phyloP scores from a whole-genome alignment of 495 filamentous ascomycete genomes.

The Stereocaulon alpinum region DNA sequence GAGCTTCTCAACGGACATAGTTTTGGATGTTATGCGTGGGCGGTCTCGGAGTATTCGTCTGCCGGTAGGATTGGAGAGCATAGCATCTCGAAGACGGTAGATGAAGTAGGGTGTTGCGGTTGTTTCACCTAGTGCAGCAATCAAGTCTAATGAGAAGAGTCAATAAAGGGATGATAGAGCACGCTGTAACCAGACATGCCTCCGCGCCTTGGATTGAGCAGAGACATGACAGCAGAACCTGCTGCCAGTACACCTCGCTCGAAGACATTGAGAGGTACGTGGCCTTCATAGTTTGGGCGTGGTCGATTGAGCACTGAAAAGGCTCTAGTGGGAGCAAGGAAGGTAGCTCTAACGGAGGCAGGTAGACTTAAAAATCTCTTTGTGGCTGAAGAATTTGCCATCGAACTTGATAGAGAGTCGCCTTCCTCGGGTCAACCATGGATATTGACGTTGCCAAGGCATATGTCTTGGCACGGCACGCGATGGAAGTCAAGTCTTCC shows the following conservation, averaged over 20 bases:
- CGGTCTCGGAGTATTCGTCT: conserved; percentile 84
- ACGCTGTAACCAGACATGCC: conserved; percentile 34
- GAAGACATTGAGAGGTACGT: conserved; percentile 73
- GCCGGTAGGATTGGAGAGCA: conserved; percentile 76
- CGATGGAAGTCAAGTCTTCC: not conserved
- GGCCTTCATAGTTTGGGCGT: conserved; percentile 71
- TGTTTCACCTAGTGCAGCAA: conserved; percentile 84
- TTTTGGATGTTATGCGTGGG: conserved; percentile 75
- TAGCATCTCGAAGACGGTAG: conserved; percentile 77
- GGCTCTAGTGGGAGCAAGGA: conserved; percentile 22
- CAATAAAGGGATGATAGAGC: conserved; percentile 2
- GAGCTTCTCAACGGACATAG: conserved; percentile 59
- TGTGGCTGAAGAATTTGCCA: not conserved
- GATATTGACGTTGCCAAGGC: not conserved
- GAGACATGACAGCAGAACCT: conserved; percentile 70
- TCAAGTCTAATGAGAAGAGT: conserved; percentile 54
- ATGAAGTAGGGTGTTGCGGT: conserved; percentile 95
- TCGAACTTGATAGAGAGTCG: not conserved
- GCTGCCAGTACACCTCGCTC: conserved; percentile 71
- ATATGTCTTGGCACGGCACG: not conserved
- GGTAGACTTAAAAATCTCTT: conserved; percentile 2
- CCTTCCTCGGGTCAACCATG: too few species aligned
- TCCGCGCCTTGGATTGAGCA: conserved; percentile 69
- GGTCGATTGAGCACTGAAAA: conserved; percentile 79
- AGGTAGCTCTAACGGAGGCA: not conserved